Evolutionary conservation across 192 early-diverging fungal species (phyloP).

Genomic region (Coemansia sp.): DNA sequence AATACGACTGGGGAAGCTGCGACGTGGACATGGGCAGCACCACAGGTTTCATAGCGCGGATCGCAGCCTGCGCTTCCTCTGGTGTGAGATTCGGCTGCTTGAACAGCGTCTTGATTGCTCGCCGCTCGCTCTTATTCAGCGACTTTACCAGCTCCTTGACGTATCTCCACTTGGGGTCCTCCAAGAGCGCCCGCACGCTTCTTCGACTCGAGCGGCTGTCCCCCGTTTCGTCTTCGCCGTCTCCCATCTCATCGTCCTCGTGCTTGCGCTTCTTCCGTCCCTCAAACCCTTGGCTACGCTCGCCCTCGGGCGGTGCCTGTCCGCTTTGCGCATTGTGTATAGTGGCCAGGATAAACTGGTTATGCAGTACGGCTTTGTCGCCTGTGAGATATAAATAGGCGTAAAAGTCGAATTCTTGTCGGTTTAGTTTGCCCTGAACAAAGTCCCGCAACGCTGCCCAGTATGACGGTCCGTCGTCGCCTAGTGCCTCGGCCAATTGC

Average conservation of each 20-base stretch:
- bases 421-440: conserved; percentile 71
- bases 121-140: conserved; percentile 65
- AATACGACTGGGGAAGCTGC: conserved; percentile 55
- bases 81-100: conserved; percentile 54
- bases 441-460: conserved; percentile 75
- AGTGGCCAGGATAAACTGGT: conserved; percentile 74
- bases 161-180: conserved; percentile 55
- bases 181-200: conserved; percentile 54
- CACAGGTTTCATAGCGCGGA: conserved; percentile 48
- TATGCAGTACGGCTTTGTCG: conserved; percentile 61
- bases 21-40: conserved; percentile 52
- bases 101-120: conserved; percentile 61
- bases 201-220: conserved; percentile 48
- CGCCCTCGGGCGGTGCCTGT: conserved; percentile 62
- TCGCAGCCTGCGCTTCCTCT: conserved; percentile 29
- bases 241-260: conserved; percentile 16
- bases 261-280: conserved; percentile 35
- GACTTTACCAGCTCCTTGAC: conserved; percentile 73
- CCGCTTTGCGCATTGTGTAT: conserved; percentile 75
- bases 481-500: conserved; percentile 70
- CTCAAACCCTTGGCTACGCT: conserved; percentile 59
- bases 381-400: conserved; percentile 63
- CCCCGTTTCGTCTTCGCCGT: conserved; percentile 10
- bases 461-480: conserved; percentile 73
- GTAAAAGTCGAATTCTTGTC: conserved; percentile 79